Percentiles rank a stretch among this genome's conserved stretches.
Conservation (phyloP, 805 yeast species). For the Spathaspora hagerdaliae region DNA sequence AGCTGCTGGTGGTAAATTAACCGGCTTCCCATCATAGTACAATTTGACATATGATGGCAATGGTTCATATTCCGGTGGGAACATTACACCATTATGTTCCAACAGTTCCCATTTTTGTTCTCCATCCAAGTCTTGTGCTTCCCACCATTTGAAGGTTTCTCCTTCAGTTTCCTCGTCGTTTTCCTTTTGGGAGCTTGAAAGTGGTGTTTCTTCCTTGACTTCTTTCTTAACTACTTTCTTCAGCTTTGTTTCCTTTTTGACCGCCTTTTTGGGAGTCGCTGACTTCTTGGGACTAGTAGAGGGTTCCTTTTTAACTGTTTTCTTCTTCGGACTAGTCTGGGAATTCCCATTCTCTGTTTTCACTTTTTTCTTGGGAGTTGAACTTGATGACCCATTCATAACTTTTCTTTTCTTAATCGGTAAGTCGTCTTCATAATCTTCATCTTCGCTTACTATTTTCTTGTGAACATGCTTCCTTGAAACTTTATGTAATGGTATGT, state of each 20-base stretch:
- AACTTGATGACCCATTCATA: conserved; percentile 2
- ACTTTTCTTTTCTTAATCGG: conserved; percentile 7
- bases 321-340: neutral
- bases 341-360: neutral
- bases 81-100: conserved; percentile 86
- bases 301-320: conserved; percentile 4
- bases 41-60: conserved; percentile 74
- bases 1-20: conserved; percentile 70
- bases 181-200: conserved; percentile 1
- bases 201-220: conserved; percentile 6
- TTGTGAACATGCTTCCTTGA: neutral
- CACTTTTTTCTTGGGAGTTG: neutral
- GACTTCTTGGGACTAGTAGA: neutral
- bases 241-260: neutral
- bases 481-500: conserved; percentile 2
- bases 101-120: conserved; percentile 81
- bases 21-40: conserved; percentile 72
- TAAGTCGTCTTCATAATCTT: conserved; percentile 9
- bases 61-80: conserved; percentile 90
- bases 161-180: conserved; percentile 31
- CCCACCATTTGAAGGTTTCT: conserved; percentile 71
- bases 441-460: conserved; percentile 7
- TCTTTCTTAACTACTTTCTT: neutral
- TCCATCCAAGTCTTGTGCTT: conserved; percentile 74
- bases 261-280: neutral